Conservation (phyloP, 1,139 yeast genomes). For the Pichia sp. region DNA sequence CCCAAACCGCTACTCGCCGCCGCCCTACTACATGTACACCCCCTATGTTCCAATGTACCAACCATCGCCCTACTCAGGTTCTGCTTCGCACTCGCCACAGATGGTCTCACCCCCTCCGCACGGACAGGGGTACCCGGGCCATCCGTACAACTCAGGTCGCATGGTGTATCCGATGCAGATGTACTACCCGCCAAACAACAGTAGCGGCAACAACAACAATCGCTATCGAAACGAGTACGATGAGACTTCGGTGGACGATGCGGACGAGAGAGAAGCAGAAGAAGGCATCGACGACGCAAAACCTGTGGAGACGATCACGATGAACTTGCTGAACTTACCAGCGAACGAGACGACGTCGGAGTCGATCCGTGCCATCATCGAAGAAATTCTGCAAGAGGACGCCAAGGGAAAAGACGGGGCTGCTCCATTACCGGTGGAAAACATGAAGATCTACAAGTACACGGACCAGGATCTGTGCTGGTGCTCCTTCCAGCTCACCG, state of each 20-base stretch:
- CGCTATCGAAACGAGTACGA: neutral
- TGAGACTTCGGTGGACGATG: neutral
- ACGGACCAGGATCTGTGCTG: conserved; percentile 21
- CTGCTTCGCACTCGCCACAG: neutral
- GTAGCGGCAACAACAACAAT: neutral
- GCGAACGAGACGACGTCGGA: neutral
- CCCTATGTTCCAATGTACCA: neutral
- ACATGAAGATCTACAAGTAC: conserved; percentile 18
- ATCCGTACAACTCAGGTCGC: neutral
- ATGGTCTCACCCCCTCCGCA: neutral
- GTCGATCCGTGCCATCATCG: neutral
- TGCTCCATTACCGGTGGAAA: conserved; percentile 7
- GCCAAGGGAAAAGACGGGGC: neutral
- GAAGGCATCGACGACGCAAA: neutral
- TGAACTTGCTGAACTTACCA: neutral
- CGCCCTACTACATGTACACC: neutral
- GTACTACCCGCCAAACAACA: neutral
- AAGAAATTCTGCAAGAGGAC: neutral
- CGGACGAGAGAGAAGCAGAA: neutral
- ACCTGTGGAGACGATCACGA: neutral
- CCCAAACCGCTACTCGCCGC: neutral
- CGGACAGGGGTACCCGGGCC: neutral
- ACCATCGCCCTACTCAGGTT: neutral
- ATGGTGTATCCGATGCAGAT: neutral
- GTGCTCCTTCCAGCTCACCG: conserved; percentile 19